phyloP scores from a whole-genome alignment of 768 basidiomycete species.

The Ramaria sp. region DNA sequence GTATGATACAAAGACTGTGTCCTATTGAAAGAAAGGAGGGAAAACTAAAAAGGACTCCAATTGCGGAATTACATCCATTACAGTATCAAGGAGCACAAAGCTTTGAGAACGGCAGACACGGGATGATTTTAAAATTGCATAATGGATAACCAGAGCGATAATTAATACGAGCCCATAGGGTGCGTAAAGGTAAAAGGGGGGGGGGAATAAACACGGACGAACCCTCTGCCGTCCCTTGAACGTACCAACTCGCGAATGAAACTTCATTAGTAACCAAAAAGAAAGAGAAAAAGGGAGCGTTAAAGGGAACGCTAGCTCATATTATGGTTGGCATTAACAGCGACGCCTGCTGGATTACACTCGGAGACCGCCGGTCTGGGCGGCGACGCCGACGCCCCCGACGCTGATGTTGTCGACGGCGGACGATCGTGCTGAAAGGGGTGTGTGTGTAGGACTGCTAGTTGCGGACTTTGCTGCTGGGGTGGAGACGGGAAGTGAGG shows the following conservation, averaged over 20 bases:
- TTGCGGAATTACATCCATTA: background rate
- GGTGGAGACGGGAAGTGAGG: background rate
- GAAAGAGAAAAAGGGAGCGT: background rate
- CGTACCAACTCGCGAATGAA: too few species aligned
- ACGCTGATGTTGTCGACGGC: too few species aligned
- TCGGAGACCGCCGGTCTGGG: background rate
- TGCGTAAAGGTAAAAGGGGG: background rate
- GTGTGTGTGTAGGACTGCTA: background rate
- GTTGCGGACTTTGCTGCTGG: background rate
- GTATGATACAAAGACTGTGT: background rate
- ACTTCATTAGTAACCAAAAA: too few species aligned
- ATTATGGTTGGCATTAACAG: background rate
- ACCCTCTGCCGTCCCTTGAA: background rate
- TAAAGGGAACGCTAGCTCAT: background rate
- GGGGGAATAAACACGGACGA: background rate
- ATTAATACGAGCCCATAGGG: background rate
- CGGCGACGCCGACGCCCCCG: background rate
- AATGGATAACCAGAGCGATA: too few species aligned
- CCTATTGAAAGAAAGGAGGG: too few species aligned
- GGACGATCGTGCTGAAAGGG: background rate
- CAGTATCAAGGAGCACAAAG: background rate
- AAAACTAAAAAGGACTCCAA: too few species aligned
- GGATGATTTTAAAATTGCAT: background rate
- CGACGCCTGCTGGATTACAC: background rate
- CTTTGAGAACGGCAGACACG: background rate